Evolutionary conservation across 768 basidiomycete genomes (phyloP).

Genomic region (Tulasnella sp.): DNA sequence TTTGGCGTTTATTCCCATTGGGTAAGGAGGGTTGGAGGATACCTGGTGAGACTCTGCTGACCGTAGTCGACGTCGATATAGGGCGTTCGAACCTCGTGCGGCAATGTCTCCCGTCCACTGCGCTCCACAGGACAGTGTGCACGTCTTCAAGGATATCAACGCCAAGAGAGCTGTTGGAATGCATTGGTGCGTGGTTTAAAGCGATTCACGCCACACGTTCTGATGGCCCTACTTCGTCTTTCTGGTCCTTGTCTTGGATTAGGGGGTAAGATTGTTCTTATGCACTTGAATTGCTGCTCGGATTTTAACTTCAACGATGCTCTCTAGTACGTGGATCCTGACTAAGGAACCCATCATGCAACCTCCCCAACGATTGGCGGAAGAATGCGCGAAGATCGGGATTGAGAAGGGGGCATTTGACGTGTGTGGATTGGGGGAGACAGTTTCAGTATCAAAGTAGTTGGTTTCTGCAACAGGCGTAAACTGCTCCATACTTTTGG

Average conservation of each 20-base stretch:
- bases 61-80: slow-evolving; percentile 20
- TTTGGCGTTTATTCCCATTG: slow-evolving; percentile 52
- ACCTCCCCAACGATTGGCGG: slow-evolving; percentile 27
- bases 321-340: slow-evolving; percentile 19
- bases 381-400: slow-evolving; percentile 25
- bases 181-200: slow-evolving; percentile 48
- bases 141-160: slow-evolving; percentile 49
- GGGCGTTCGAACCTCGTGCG: slow-evolving; percentile 46
- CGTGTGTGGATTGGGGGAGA: slow-evolving; percentile 29
- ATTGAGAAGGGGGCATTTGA: slow-evolving; percentile 27
- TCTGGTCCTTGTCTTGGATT: not conserved
- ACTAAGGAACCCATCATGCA: slow-evolving; percentile 26
- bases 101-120: slow-evolving; percentile 51
- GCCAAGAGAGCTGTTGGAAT: slow-evolving; percentile 52
- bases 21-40: slow-evolving; percentile 19
- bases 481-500: no score
- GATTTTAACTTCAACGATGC: not conserved
- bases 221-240: not conserved
- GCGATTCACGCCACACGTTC: not conserved
- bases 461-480: no score
- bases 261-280: not conserved
- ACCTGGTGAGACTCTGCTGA: not conserved
- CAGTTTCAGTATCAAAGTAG: slow-evolving; percentile 13
- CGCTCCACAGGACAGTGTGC: slow-evolving; percentile 54
- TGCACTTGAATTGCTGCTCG: not conserved